Evolutionary conservation across 176 grass and related monocot genomes (phyloP).

Genomic region (Oryza meridionalis): DNA sequence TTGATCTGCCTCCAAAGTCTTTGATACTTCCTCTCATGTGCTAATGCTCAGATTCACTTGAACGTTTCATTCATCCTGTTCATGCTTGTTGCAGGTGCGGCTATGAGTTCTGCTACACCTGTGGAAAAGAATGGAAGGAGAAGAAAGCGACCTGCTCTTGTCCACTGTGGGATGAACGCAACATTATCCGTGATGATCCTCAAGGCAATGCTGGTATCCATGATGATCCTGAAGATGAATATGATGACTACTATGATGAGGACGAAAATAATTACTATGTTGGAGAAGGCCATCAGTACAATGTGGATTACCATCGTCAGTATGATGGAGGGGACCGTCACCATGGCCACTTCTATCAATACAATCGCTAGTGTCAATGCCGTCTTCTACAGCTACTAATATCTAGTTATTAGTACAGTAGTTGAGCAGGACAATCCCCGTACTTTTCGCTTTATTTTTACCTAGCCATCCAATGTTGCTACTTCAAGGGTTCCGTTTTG

Average conservation of each 20-base stretch:
- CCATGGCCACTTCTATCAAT: not conserved
- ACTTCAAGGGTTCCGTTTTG: not conserved
- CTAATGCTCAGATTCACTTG: not conserved
- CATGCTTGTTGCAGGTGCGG: conserved; percentile 51
- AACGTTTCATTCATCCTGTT: not conserved
- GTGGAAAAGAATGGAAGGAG: conserved; percentile 73
- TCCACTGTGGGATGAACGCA: conserved; percentile 63
- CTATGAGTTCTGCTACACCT: conserved; percentile 90
- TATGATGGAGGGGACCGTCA: not conserved
- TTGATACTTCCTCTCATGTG: not conserved
- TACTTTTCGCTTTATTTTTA: not conserved
- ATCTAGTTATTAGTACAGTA: not conserved
- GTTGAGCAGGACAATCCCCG: not conserved
- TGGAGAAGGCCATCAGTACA: not conserved
- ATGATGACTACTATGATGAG: not conserved
- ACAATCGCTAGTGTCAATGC: conserved; percentile 19
- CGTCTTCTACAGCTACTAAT: not conserved
- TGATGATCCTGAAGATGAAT: not conserved
- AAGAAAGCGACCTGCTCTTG: conserved; percentile 75
- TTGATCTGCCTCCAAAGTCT: not conserved
- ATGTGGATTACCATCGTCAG: not conserved
- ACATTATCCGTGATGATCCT: conserved; percentile 36
- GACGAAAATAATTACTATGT: not conserved
- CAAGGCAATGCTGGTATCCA: not conserved
- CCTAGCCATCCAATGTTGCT: not conserved